These are phyloP conservation scores for Cymbopogon flexuosus DNA, from an alignment of 202 grass and related monocot species.

Conservation along the genomic window DNA sequence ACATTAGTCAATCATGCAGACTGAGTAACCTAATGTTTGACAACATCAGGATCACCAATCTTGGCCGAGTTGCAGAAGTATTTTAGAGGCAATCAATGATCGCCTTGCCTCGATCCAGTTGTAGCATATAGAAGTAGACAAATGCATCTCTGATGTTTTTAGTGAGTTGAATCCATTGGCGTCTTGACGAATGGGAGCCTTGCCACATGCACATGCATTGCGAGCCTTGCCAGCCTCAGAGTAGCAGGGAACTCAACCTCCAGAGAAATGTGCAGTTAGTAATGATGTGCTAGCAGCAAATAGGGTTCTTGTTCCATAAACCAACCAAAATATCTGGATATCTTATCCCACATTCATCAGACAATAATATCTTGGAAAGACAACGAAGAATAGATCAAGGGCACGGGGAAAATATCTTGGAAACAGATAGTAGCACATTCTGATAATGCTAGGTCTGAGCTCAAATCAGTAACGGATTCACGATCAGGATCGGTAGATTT, in stretches of 20 bases:
- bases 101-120: slow-evolving; percentile 7
- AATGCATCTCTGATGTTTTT: background rate
- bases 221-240: slow-evolving; percentile 2
- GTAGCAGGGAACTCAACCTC: background rate
- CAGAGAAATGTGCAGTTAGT: background rate
- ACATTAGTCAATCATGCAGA: slow-evolving; percentile 32
- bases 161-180: slow-evolving; percentile 28
- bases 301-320: background rate
- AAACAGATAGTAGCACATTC: background rate
- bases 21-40: slow-evolving; percentile 33
- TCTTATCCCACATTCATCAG: background rate
- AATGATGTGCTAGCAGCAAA: background rate
- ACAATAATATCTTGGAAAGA: background rate
- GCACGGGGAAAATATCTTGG: background rate
- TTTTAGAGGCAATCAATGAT: slow-evolving; percentile 5
- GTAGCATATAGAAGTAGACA: slow-evolving; percentile 5
- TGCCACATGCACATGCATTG: slow-evolving; percentile 41
- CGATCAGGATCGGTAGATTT: background rate
- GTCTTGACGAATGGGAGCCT: slow-evolving; percentile 18
- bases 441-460: background rate
- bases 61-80: background rate
- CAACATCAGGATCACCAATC: background rate
- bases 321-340: background rate
- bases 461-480: background rate
- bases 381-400: background rate